phyloP scores from a whole-genome alignment of 257 asterid genomes.

The Paraleonurus japonicus region DNA sequence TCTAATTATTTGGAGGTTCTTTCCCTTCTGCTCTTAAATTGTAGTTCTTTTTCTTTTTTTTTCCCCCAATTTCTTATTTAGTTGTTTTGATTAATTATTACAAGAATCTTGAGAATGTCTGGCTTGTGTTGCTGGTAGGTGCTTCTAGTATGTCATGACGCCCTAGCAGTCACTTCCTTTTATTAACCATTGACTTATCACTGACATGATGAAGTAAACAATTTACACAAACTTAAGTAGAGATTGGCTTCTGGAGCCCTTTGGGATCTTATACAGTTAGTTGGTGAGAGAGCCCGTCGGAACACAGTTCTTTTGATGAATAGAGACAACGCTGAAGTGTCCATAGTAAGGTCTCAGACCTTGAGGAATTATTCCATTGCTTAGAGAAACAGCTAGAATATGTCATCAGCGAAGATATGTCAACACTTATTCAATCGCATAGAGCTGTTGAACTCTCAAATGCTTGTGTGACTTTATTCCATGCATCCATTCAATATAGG shows the following conservation, averaged over 20 bases:
- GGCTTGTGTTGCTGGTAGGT: slow-evolving; percentile 18
- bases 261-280: slow-evolving; percentile 95
- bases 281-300: slow-evolving; percentile 89
- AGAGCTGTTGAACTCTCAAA: slow-evolving; percentile 85
- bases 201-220: slow-evolving; percentile 4
- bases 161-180: slow-evolving; percentile 4
- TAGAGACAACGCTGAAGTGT: slow-evolving; percentile 96
- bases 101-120: slow-evolving; percentile 10
- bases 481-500: slow-evolving; percentile 63
- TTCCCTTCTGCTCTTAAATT: not conserved
- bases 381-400: slow-evolving; percentile 68
- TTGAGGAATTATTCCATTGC: slow-evolving; percentile 81
- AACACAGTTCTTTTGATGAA: slow-evolving; percentile 93
- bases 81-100: slow-evolving; percentile 8
- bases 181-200: slow-evolving; percentile 7
- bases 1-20: slow-evolving; percentile 8
- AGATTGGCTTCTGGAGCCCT: slow-evolving; percentile 61
- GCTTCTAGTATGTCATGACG: slow-evolving; percentile 17
- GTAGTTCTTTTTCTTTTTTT: too few relatives aligned
- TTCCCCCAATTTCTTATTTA: not conserved
- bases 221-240: not conserved
- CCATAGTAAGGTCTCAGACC: slow-evolving; percentile 87
- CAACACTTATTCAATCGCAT: slow-evolving; percentile 51
- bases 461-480: slow-evolving; percentile 71
- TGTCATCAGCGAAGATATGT: slow-evolving; percentile 58